Percentiles rank a stretch among this genome's conserved stretches.
phyloP scores from a whole-genome alignment of 2,329 filamentous ascomycete genomes.

The Orbilia oligospora region DNA sequence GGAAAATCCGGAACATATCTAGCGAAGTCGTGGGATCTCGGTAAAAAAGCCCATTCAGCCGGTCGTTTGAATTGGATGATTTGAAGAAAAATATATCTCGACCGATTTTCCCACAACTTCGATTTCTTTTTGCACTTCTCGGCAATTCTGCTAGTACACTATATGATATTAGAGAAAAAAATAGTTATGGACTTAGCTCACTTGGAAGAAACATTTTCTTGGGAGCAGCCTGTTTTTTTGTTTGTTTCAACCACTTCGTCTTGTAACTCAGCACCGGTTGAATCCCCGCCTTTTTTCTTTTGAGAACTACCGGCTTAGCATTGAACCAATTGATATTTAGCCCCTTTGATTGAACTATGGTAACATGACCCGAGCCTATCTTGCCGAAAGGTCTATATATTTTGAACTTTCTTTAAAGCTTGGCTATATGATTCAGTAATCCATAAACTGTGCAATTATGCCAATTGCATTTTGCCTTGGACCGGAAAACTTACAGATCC shows the following conservation, averaged over 20 bases:
- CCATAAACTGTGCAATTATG: slow-evolving; percentile 1
- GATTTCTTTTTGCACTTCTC: background rate
- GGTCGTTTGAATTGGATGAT: slow-evolving; percentile 18
- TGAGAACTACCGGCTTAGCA: slow-evolving; percentile 55
- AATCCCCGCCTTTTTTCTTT: slow-evolving; percentile 38
- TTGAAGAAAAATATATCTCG: slow-evolving; percentile 31
- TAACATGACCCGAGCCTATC: slow-evolving; percentile 50
- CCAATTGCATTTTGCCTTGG: slow-evolving; percentile 43
- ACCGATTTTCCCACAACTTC: background rate
- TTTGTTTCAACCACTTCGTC: background rate
- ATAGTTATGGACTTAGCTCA: too few species aligned
- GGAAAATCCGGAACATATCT: slow-evolving; percentile 43
- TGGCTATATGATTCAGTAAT: slow-evolving; percentile 4
- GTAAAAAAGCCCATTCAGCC: slow-evolving; percentile 49
- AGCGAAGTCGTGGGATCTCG: slow-evolving; percentile 44
- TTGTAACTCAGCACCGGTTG: slow-evolving; percentile 31
- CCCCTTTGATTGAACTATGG: slow-evolving; percentile 42
- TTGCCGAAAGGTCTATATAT: slow-evolving; percentile 38
- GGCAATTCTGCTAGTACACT: slow-evolving; percentile 14
- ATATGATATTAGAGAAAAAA: background rate
- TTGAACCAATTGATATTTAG: slow-evolving; percentile 41
- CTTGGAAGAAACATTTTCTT: too few species aligned
- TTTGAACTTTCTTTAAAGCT: slow-evolving; percentile 9
- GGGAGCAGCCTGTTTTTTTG: too few species aligned
- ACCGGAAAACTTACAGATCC: slow-evolving; percentile 19